Conservation (phyloP, 2,329 filamentous ascomycete genomes). For the Colletotrichum camelliae region DNA sequence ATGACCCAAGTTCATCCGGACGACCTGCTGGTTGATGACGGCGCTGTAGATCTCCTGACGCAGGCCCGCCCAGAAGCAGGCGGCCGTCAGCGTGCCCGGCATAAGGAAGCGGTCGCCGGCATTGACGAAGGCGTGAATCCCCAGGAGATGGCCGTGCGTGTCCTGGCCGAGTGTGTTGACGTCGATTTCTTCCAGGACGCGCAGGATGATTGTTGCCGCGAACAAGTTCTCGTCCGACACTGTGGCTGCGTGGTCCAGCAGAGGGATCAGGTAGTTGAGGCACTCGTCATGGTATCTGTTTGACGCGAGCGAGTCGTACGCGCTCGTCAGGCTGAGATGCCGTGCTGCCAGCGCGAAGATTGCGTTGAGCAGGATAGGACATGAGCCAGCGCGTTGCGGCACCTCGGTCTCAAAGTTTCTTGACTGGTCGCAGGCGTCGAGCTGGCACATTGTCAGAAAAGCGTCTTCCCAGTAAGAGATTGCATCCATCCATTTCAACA, state of each 20-base stretch:
- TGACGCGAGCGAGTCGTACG: slow-evolving; percentile 53
- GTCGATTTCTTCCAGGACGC: slow-evolving; percentile 62
- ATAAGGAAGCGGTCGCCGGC: slow-evolving; percentile 36
- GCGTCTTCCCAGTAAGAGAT: not conserved
- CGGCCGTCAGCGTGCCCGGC: slow-evolving; percentile 48
- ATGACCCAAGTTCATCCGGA: slow-evolving; percentile 52
- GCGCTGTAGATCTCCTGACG: slow-evolving; percentile 66
- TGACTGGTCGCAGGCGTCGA: slow-evolving; percentile 45
- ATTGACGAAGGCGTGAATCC: slow-evolving; percentile 53
- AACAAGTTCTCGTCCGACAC: slow-evolving; percentile 57
- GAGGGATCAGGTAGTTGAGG: slow-evolving; percentile 53
- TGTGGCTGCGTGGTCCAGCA: slow-evolving; percentile 43
- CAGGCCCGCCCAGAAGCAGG: slow-evolving; percentile 63
- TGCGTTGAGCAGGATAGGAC: slow-evolving; percentile 59
- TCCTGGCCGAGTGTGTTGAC: slow-evolving; percentile 43
- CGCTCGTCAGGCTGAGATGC: slow-evolving; percentile 54
- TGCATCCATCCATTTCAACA: slow-evolving; percentile 7
- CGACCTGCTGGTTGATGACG: slow-evolving; percentile 50
- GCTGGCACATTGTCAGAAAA: slow-evolving; percentile 30
- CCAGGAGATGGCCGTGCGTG: slow-evolving; percentile 51
- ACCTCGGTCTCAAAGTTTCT: slow-evolving; percentile 59
- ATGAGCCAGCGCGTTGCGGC: slow-evolving; percentile 55
- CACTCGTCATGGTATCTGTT: slow-evolving; percentile 61
- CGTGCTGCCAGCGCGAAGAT: slow-evolving; percentile 62
- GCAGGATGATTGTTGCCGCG: slow-evolving; percentile 61